Evolutionary conservation across 139 green algal species (phyloP), one percentile per base, ranked within the genome.

Genomic region (Chlorella sp.): DNA sequence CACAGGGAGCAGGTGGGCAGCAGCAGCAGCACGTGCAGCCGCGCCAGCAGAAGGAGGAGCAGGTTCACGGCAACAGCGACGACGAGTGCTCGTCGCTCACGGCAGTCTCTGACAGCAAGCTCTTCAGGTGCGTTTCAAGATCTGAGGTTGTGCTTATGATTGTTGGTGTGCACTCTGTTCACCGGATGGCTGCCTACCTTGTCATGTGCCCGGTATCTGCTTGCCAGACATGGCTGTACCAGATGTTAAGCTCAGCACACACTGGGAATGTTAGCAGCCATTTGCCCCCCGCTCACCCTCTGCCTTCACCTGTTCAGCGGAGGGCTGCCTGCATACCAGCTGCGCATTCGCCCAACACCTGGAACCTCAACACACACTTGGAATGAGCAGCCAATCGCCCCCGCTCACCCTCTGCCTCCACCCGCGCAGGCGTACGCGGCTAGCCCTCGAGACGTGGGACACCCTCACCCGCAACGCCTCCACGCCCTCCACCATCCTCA

Each of bases 361-460:
- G n/a, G n/a, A n/a, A n/a, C n/a, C n/a, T n/a, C n/a, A n/a, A n/a
- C n/a, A n/a, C n/a, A n/a, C n/a, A n/a, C n/a, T n/a, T n/a, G n/a
- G n/a, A n/a, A n/a, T n/a, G n/a, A n/a, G n/a, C n/a, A n/a, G 35
- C 20, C 35, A 62, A 20, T 23, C 5, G 72, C 31, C 10, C 20
- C n/a, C 31, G 22, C 32, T 61, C 3, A 5, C 50, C n/a, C 59
- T 5, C 3, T 30, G 3, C 26, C 32, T 3, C n/a, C 31, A 6
- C 32, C 62, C 5, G 61, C 31, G 35, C 71, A 72, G 55, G 50
- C 69, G 73, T 34, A 79, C 79, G 27, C 59, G 68, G 27, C 31
- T 68, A 35, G 83, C 79, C 10, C 72, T 88, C 32, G 60, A 88
- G 72, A 85, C 76, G 30, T 88, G 83, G 83, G 71, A 76, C 23